Base-by-base conservation (phyloP, 495 filamentous ascomycete species). In the Penicillium malachiteum region DNA sequence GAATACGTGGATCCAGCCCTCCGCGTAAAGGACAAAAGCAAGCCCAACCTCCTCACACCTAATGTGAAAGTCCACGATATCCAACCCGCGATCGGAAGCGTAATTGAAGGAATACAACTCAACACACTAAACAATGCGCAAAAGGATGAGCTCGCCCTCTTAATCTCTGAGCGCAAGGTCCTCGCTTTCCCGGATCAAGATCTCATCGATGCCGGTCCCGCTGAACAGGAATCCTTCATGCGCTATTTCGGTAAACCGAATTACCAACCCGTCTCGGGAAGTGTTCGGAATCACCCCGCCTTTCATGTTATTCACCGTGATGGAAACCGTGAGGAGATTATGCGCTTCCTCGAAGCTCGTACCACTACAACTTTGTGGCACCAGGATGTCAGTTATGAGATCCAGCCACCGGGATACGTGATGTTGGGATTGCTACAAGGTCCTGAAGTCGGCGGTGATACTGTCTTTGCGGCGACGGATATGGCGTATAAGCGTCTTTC, bases 121-220 rank as follows among this genome's bases (percentile, higher is more conserved):
- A 83, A 80, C 55, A 71, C 80, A 50, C 79, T 93, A 32, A 84
- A 78, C 9, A 81, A 88, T 56, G 76, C 78, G 2, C 86, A 86
- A 56, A 91, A 90, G 66, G 86, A 92, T 61, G 89, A 93, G 54
- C 82, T 93, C 12, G 89, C 89, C 5, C 78, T 89, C 7, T 76
- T 93, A 14, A 83, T 92, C 54, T 78, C 89, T 18, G 84, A 83
- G 67, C 81, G 88, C 55, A 88, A 88, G 35, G 87, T 91, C n/a
- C 84, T 92, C 18, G 82, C 89, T 45, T 91, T 92, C 73, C 84
- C 87, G 37, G 77, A 84, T 37, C 89, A 92, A 67, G 76, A 84
- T 56, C 80, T 88, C 58, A 82, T 89, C 35, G 84, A 87, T 54
- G 87, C 87, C 42, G 80, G 81, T 13, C 80, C 81, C 32, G 83